Evolutionary conservation across 768 basidiomycete species (phyloP), one percentile per base, ranked within the genome.

Genomic region (Mycena rosella): DNA sequence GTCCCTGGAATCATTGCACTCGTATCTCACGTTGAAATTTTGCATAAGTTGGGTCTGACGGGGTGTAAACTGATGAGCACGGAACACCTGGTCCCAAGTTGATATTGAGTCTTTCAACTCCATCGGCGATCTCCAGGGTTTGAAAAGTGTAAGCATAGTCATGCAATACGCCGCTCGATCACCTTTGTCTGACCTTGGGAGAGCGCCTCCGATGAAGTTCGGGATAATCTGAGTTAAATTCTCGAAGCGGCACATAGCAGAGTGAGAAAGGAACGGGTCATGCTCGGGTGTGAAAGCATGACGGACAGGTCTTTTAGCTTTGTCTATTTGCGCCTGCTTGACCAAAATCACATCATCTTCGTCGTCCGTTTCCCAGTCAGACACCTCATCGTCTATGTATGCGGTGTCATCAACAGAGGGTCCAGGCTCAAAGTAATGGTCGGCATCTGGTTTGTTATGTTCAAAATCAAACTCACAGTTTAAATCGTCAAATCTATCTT

Each of bases 111-210:
- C 47, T 14, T 48, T 48, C 2, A 81, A 62, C 40, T 81, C 76
- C 3, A 40, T 10, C 0, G 78, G 77, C 20, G 68, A 69, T 34
- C 78, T 65, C 78, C 47, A 48, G 2, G 47, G 47, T 32, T 76
- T 73, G 60, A 81, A 81, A 1, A 81, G 53, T 2, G 75, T 74
- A 0, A 80, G 55, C 78, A 82, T 80, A 0, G 77, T 72, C 36
- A 47, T 53, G 65, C 76, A 79, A 61, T 80, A 48, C 7, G 44
- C 44, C 6, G 44, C 44, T 5, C 44, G 44, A 24, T 45, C 44
- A 5, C 44, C 44, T 51, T 70, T 58, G 67, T 81, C 79, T 52
- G 38, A 44, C 18, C 79, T 10, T 6, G 79, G 80, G 20, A 81
- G 55, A 5, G 63, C 27, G 29, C 45, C 70, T 1, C 79, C 80